Percentiles rank a stretch among this genome's conserved stretches.
Evolutionary conservation across 179 eudicot genomes (phyloP).

Genomic region (Drosera spatulata): DNA sequence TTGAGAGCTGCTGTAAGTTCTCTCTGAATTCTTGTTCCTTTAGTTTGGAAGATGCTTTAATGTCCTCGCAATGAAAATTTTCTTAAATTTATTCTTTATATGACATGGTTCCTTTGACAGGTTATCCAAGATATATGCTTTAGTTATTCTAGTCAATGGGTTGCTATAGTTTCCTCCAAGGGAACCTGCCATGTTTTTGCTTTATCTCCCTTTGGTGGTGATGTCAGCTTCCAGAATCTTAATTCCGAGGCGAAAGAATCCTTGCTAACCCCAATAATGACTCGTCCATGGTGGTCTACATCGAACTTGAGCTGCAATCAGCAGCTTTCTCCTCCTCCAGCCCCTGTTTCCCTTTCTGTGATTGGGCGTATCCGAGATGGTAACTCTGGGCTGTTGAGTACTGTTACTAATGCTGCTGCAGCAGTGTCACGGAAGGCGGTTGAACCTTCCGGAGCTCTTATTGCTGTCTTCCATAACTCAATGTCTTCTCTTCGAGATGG

Average conservation of each 20-base stretch:
- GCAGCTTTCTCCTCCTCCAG: conserved; percentile 26
- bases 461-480: conserved; percentile 54
- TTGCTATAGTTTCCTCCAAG: conserved; percentile 61
- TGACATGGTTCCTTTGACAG: conserved; percentile 18
- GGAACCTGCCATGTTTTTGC: conserved; percentile 73
- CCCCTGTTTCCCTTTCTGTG: conserved; percentile 54
- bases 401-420: conserved; percentile 67
- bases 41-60: background rate
- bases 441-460: conserved; percentile 49
- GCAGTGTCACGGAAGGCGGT: conserved; percentile 47
- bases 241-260: conserved; percentile 30
- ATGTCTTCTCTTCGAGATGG: conserved; percentile 13
- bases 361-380: conserved; percentile 47
- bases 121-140: conserved; percentile 76
- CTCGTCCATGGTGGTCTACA: conserved; percentile 66
- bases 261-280: conserved; percentile 26
- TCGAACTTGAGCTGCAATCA: conserved; percentile 33
- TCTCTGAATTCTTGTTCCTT: background rate
- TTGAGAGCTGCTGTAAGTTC: conserved; percentile 55
- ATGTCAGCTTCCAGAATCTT: conserved; percentile 42
- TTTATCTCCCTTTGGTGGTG: conserved; percentile 66
- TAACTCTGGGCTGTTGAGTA: conserved; percentile 47
- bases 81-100: conserved; percentile 1
- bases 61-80: background rate
- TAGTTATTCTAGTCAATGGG: conserved; percentile 68